These are phyloP conservation scores for Magnolia sinica DNA, from an alignment of 164 flowering plant genomes.

Conservation along the genomic window DNA sequence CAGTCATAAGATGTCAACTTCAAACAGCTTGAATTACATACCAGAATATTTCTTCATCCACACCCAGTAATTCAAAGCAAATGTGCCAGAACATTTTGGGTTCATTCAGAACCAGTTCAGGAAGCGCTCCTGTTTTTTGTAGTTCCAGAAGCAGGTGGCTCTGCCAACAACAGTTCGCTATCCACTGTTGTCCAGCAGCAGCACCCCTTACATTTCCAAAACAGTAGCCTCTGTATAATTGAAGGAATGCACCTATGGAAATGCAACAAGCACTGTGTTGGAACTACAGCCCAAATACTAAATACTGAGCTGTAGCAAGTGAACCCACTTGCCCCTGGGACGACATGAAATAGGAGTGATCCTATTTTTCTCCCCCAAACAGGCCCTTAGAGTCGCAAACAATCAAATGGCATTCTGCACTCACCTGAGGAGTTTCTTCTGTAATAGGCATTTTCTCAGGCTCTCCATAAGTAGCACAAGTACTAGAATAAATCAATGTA, in stretches of 20 bases:
- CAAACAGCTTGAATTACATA: constrained; percentile 1
- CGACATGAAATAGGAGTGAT: background rate
- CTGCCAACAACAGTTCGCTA: too few species aligned
- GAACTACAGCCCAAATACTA: background rate
- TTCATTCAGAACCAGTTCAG: background rate
- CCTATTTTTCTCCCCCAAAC: background rate
- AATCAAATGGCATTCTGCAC: background rate
- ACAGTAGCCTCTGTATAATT: background rate
- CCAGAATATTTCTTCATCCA: background rate
- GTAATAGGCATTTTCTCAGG: constrained; percentile 96
- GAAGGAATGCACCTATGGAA: background rate
- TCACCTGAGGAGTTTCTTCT: constrained; percentile 95
- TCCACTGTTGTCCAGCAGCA: background rate
- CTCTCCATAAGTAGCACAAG: constrained; percentile 87
- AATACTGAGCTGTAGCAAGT: background rate
- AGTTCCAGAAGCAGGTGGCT: too few species aligned
- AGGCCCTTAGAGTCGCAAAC: too few species aligned
- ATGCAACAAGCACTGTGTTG: too few species aligned
- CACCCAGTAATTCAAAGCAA: background rate
- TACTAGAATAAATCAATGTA: constrained; percentile 86
- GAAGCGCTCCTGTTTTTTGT: background rate
- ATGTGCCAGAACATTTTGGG: background rate
- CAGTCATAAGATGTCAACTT: constrained; percentile 2
- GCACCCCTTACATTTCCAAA: background rate
- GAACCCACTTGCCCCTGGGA: background rate